Evolutionary conservation across 192 early-diverging fungal genomes (phyloP), one percentile per base, ranked within the genome.

Genomic region (Spizellomyces sp.): DNA sequence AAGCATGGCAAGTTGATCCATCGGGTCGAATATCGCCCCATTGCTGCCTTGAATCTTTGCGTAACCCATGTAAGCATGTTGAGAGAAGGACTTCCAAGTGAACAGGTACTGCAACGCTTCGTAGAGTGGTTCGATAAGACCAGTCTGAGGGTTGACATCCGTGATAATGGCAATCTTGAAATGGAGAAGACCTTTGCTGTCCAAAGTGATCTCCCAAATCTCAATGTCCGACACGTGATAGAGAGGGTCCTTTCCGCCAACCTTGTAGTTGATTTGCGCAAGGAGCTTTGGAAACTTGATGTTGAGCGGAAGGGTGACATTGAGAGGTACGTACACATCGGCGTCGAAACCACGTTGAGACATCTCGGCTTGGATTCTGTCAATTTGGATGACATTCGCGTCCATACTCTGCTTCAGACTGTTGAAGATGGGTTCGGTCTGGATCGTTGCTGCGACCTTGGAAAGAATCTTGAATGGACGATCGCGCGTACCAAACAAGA

Each of bases 401-500:
- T 76, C 44, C 61, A 76, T 69, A 42, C 14, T 17, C n/a, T 19
- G 4, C 43, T 44, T 15, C 50, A 72, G 10, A 6, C 15, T 10
- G 17, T 63, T 52, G n/a, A 72, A 36, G 3, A 27, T 46, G 8
- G 15, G 15, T 46, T 27, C 62, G 45, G 64, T 63, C 19, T 48
- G 44, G 27, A 56, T 56, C 10, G 12, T n/a, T 9, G 62, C 48
- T 10, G 57, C 54, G 14, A 72, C 41, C 70, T 72, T 72, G 60
- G 47, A 54, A 6, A 72, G 52, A 6, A 72, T 21, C 27, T 64
- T 47, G 70, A 72, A 72, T 8, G 70, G 70, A 8, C 58, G n/a
- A 22, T 63, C 70, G 17, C 64, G 62, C 62, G 62, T 72, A 15
- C 70, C 70, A 45, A 72, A 72, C 7, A 64, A 17, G 70, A 72